Percentiles rank a stretch among this genome's conserved stretches.
Conservation (phyloP, 805 yeast genomes). For the Saccharomycopsis capsularis region DNA sequence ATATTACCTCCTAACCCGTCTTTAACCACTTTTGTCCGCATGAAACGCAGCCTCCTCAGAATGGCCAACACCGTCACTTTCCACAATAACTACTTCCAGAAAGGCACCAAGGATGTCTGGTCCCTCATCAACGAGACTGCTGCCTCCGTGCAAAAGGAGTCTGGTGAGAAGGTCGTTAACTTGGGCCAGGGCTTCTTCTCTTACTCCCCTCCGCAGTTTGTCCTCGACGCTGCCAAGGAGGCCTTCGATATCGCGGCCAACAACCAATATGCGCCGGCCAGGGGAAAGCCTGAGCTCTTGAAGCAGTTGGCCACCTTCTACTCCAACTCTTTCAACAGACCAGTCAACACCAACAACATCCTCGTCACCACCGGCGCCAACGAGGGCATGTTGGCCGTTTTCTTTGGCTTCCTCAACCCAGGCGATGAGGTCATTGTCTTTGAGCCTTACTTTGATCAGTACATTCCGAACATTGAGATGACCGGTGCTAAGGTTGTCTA, state of each 20-base stretch:
- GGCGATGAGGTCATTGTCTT: constrained; percentile 96
- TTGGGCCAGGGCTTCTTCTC: constrained; percentile 98
- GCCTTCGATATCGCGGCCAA: constrained; percentile 67
- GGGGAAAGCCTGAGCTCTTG: constrained; percentile 74
- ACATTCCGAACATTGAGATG: constrained; percentile 87
- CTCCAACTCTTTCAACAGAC: constrained; percentile 55
- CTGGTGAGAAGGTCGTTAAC: constrained; percentile 75
- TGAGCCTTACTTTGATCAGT: constrained; percentile 96
- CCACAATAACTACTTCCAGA: constrained; percentile 62
- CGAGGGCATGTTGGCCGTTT: constrained; percentile 83
- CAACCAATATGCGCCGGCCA: constrained; percentile 90
- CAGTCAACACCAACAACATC: constrained; percentile 53
- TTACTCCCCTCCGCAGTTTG: constrained; percentile 93
- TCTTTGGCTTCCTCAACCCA: constrained; percentile 74
- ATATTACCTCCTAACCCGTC: no score
- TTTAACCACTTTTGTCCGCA: not conserved
- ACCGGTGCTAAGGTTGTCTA: constrained; percentile 89
- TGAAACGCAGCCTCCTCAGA: not conserved
- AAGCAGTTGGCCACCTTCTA: constrained; percentile 66
- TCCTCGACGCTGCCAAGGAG: constrained; percentile 68
- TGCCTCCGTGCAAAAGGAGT: constrained; percentile 38
- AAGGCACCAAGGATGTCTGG: constrained; percentile 88
- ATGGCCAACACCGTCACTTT: constrained; percentile 16
- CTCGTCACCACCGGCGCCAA: constrained; percentile 94
- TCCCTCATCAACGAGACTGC: constrained; percentile 92